These are phyloP conservation scores for Pseudogymnoascus sp. DNA, from an alignment of 2,329 filamentous ascomycete species.

Conservation along the genomic window DNA sequence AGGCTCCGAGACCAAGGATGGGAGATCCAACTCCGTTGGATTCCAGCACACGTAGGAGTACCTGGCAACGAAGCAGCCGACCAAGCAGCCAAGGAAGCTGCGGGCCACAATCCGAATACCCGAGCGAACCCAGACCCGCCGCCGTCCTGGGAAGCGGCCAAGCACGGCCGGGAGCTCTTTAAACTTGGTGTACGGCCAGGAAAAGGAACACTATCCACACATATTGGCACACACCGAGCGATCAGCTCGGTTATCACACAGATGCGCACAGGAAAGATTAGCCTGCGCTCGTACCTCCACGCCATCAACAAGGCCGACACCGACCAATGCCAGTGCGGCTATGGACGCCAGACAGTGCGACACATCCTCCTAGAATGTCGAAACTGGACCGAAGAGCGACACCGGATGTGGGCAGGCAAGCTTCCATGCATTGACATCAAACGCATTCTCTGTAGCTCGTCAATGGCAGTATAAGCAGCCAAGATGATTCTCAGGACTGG, in stretches of 20 bases:
- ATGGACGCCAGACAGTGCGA: not conserved
- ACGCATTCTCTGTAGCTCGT: conserved; percentile 28
- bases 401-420: conserved; percentile 22
- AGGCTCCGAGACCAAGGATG: too few species aligned
- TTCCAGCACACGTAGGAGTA: too few species aligned
- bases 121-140: conserved; percentile 7
- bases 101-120: conserved; percentile 16
- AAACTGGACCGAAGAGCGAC: conserved; percentile 21
- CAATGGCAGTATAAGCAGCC: conserved; percentile 29
- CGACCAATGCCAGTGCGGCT: conserved; percentile 23
- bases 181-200: conserved; percentile 19
- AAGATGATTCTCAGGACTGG: conserved; percentile 29
- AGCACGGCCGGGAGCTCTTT: too few species aligned
- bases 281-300: conserved; percentile 25
- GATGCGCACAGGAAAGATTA: too few species aligned
- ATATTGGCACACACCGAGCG: conserved; percentile 15
- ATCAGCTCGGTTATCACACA: too few species aligned
- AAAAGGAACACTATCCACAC: conserved; percentile 6
- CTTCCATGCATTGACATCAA: conserved; percentile 24
- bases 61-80: not conserved
- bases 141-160: not conserved
- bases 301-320: conserved; percentile 27
- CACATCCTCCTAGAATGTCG: conserved; percentile 28
- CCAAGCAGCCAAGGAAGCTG: conserved; percentile 18
- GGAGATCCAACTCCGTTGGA: too few species aligned